Evolutionary conservation across 2,329 filamentous ascomycete species (phyloP).

Genomic region (Thelonectria olida): DNA sequence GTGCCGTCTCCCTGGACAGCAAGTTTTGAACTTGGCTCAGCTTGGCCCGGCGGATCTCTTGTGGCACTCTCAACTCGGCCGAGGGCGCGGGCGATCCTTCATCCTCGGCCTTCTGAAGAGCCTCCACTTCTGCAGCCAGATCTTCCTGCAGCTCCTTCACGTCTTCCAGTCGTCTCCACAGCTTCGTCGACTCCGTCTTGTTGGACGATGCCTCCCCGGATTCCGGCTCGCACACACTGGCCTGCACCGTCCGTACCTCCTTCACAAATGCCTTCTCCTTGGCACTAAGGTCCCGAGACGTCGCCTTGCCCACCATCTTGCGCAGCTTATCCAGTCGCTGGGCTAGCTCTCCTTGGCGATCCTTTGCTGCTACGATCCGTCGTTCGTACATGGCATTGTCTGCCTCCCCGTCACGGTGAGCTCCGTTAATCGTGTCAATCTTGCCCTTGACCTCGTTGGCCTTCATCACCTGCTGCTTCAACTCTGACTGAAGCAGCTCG

Average conservation of each 20-base stretch:
- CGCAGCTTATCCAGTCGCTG: slow-evolving; percentile 68
- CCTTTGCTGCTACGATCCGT: slow-evolving; percentile 63
- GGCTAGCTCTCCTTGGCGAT: slow-evolving; percentile 65
- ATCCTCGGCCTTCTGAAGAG: slow-evolving; percentile 47
- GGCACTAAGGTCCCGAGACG: slow-evolving; percentile 53
- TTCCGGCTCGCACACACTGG: slow-evolving; percentile 52
- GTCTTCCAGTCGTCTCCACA: slow-evolving; percentile 66
- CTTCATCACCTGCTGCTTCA: slow-evolving; percentile 72
- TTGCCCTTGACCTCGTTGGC: slow-evolving; percentile 71
- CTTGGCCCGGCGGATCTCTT: slow-evolving; percentile 70
- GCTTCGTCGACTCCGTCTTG: slow-evolving; percentile 56
- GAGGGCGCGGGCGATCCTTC: slow-evolving; percentile 37
- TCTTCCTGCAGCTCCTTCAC: slow-evolving; percentile 63
- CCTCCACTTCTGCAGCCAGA: slow-evolving; percentile 60
- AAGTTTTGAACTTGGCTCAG: slow-evolving; percentile 70
- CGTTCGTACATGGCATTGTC: slow-evolving; percentile 67
- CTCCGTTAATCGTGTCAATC: slow-evolving; percentile 69
- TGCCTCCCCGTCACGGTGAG: slow-evolving; percentile 57
- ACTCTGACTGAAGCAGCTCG: slow-evolving; percentile 72
- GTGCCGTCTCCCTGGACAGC: slow-evolving; percentile 71
- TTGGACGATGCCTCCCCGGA: slow-evolving; percentile 41
- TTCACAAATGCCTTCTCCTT: slow-evolving; percentile 58
- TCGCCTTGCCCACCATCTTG: slow-evolving; percentile 53
- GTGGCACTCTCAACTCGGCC: slow-evolving; percentile 62
- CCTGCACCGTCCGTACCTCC: slow-evolving; percentile 64